Conservation (phyloP, 148 eudicot genomes). For the Vaccinium vitisidaea region DNA sequence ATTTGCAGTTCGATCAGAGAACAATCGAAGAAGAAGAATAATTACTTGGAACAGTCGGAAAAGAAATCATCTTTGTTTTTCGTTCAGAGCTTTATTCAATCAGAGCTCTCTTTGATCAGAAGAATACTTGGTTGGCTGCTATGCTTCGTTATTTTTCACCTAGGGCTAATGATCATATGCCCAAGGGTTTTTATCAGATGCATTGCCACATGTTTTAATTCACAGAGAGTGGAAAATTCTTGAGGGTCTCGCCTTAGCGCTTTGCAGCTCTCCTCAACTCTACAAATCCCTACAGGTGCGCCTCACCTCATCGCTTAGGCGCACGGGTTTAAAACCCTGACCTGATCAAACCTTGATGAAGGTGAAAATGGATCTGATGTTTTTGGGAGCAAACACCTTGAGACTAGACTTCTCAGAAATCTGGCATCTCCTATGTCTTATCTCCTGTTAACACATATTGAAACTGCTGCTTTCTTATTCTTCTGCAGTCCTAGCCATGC, state of each 20-base stretch:
- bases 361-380: not conserved
- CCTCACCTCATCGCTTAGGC: not conserved
- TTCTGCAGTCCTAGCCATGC: not conserved
- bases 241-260: not conserved
- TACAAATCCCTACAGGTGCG: not conserved
- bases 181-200: not conserved
- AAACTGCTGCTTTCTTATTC: conserved; percentile 9
- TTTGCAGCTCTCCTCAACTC: not conserved
- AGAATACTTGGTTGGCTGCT: not conserved
- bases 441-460: not conserved
- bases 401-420: not conserved
- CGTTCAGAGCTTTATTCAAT: not conserved
- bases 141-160: not conserved
- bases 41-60: not conserved
- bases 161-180: not conserved
- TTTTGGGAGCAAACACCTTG: not conserved
- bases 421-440: not conserved
- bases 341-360: not conserved
- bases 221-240: not conserved
- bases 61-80: not conserved
- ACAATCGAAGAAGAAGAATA: not conserved
- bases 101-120: not conserved
- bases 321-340: not conserved
- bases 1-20: not conserved
- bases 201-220: not conserved